Base-by-base conservation (phyloP, 2,329 filamentous ascomycete species). In the Penicillium olsonii region DNA sequence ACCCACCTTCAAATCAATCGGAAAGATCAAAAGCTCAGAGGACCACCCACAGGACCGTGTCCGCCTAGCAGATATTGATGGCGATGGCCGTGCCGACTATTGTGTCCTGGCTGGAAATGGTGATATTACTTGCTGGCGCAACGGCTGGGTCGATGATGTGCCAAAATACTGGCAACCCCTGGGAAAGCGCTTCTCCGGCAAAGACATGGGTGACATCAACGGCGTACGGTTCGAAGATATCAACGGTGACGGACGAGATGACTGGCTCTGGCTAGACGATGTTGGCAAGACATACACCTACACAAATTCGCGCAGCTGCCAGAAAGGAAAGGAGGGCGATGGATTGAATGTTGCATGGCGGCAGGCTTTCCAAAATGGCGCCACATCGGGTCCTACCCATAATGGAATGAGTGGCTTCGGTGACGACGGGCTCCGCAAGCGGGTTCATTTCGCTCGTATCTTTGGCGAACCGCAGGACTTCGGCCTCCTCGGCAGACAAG, bases 61-160 rank as follows among this genome's bases (percentile, higher is more conserved):
- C 6, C 55, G 62, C 0, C 50, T 72, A 2, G 69, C 52, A 0
- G 69, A 73, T 51, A 63, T 68, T 3, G 67, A 68, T 24, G 64
- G 62, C 2, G 63, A 75, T 43, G 69, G 70, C 0, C 60, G 70
- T 0, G 38, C 61, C 0, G 72, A 74, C 50, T 74, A 68, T 43
- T 66, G 66, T 33, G 39, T 61, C 4, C 37, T 66, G 2, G 55
- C 56, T 1, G 55, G 50, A 11, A 51, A 50, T 17, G 68, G 65
- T 2, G 53, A 65, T 19, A 52, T 67, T 3, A 39, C 53, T 2
- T 70, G 63, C 52, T 71, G 62, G 63, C 59, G 70, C 4, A 73
- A 71, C 35, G 65, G 64, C 8, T 35, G 33, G 39, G 18, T 22
- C 17, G 11, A 15, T 18, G 57, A 69, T 4, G 53, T 42, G 2